Evolutionary conservation across 2,329 filamentous ascomycete genomes (phyloP).

Genomic region (Talaromyces amestolkiae): DNA sequence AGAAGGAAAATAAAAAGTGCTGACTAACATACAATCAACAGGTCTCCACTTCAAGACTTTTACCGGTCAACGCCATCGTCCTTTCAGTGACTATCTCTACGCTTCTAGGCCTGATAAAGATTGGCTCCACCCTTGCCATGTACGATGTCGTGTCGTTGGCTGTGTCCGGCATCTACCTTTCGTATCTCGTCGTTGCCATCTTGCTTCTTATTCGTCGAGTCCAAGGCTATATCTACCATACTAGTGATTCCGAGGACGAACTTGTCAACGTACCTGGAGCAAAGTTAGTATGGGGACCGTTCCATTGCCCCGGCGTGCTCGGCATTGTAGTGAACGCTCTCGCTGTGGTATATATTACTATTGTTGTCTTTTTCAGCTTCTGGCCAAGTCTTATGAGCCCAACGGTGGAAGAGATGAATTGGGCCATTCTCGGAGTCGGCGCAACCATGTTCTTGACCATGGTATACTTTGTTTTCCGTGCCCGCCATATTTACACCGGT

Average conservation of each 20-base stretch:
- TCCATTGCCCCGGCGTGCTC: constrained; percentile 30
- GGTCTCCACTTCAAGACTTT: constrained; percentile 37
- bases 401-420: constrained; percentile 49
- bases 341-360: constrained; percentile 46
- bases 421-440: constrained; percentile 41
- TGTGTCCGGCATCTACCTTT: constrained; percentile 32
- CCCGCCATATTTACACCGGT: constrained; percentile 34
- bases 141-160: constrained; percentile 36
- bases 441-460: constrained; percentile 41
- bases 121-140: constrained; percentile 32
- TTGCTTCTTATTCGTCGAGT: constrained; percentile 31
- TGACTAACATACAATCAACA: constrained; percentile 15
- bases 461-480: constrained; percentile 40
- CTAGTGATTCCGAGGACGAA: constrained; percentile 21
- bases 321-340: constrained; percentile 46
- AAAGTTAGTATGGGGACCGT: constrained; percentile 32
- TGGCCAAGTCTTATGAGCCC: constrained; percentile 45
- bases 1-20: neutral
- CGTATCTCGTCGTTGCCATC: constrained; percentile 29
- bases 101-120: constrained; percentile 30
- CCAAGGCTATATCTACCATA: constrained; percentile 24
- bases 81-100: neutral
- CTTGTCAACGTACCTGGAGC: constrained; percentile 29
- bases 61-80: constrained; percentile 29
- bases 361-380: constrained; percentile 50